Evolutionary conservation across 148 eudicot species (phyloP).

Genomic region (Heliosperma pusillum): DNA sequence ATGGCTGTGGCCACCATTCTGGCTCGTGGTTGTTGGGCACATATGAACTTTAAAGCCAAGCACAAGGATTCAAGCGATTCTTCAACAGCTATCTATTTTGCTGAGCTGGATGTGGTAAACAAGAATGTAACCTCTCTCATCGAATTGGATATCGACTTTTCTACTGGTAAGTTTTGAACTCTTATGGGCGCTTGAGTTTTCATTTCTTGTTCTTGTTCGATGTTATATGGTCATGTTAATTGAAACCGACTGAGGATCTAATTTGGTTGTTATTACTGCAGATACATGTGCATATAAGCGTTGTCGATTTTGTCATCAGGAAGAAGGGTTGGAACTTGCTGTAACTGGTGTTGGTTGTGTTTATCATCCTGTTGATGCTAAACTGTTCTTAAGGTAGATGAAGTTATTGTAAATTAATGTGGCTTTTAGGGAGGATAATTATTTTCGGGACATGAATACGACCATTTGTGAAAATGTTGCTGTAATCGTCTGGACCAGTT

Average conservation of each 20-base stretch:
- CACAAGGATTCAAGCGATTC: neutral
- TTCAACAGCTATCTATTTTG: neutral
- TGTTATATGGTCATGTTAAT: neutral
- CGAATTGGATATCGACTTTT: neutral
- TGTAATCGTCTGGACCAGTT: no score
- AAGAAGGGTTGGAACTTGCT: no score
- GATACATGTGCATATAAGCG: neutral
- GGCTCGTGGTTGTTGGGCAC: neutral
- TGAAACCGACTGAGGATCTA: neutral
- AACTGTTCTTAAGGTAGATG: no score
- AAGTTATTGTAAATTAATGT: no score
- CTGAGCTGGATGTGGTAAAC: neutral
- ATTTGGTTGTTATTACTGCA: neutral
- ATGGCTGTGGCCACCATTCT: neutral
- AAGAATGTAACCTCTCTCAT: neutral
- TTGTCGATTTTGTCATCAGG: neutral
- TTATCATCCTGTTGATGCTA: no score
- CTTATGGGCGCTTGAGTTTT: neutral
- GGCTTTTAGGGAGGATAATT: no score
- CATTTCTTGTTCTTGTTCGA: no score
- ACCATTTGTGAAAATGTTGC: no score
- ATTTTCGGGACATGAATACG: no score
- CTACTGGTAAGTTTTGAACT: neutral
- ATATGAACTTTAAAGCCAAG: slow-evolving; percentile 4
- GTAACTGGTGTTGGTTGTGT: no score